Base-by-base conservation (phyloP, 1,284 basidiomycete genomes). In the Hemileia vastatrix region DNA sequence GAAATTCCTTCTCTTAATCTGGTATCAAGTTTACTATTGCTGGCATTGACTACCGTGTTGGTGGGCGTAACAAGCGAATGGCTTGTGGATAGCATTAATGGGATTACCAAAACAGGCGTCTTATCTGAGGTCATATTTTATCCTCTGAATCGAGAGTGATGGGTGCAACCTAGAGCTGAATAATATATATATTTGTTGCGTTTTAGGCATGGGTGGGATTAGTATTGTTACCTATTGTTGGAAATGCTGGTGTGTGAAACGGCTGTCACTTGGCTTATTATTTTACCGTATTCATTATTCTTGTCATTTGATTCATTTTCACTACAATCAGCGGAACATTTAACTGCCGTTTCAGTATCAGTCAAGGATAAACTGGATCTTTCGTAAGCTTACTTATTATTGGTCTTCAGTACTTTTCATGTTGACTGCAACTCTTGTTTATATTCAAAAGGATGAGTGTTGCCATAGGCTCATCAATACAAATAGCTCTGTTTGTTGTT, bases 41-140 rank as follows among this genome's bases (percentile, higher is more conserved):
- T 90, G 27, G 76, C 77, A 2, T 73, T 75, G 5, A 82, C 87
- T 58, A 87, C 87, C 0, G 84, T 85, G 54, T 67, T 87, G 11
- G 86, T 87, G 27, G 83, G 84, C 1, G 72, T 77, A 15, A 81
- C 83, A 52, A 82, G 82, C 27, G 75, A 76, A 64, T 76, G 67
- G 66, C 68, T 74, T 31, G 71, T 74, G 31, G 68, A 70, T 56
- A 67, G 66, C 6, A 76, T 77, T 63, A 70, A 76, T 61, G 76
- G 54, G 66, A 83, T 66, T 66, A 86, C 62, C 18, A 65, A 57
- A 4, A 63, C 60, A 4, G 66, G 65, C 15, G 67, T 45, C 56
- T 86, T 90, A 72, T 75, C 84, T 79, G 60, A 57, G 44, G 57
- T 24, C 13, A 23, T 49, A 49, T 18, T 49, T 13, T 49, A 11